Conservation (phyloP, 352 stramenopile genomes). For the Pythium oligandrum region DNA sequence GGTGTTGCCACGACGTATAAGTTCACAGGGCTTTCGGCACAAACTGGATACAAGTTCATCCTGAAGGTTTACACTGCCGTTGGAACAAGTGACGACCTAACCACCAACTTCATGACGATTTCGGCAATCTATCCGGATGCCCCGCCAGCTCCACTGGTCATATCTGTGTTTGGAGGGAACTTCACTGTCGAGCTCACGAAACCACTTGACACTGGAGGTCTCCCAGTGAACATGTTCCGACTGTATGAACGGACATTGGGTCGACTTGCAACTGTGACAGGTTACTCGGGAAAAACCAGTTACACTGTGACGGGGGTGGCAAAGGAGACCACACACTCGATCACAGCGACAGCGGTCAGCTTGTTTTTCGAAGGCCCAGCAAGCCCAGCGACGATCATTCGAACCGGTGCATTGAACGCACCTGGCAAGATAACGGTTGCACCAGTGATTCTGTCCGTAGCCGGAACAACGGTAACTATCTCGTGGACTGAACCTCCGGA, state of each 20-base stretch:
- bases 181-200: conserved; percentile 39
- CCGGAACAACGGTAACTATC: conserved; percentile 35
- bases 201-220: conserved; percentile 42
- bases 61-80: conserved; percentile 30
- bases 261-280: conserved; percentile 13
- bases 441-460: conserved; percentile 19
- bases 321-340: conserved; percentile 26
- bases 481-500: conserved; percentile 32
- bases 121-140: conserved; percentile 14
- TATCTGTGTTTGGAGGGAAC: conserved; percentile 50
- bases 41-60: conserved; percentile 26
- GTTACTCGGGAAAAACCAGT: background rate
- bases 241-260: conserved; percentile 34
- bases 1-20: conserved; percentile 15
- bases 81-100: conserved; percentile 22
- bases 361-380: conserved; percentile 22
- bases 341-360: conserved; percentile 41
- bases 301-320: conserved; percentile 30
- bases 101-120: conserved; percentile 20
- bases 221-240: conserved; percentile 25
- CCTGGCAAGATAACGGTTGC: conserved; percentile 28
- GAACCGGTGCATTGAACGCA: conserved; percentile 25
- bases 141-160: conserved; percentile 20
- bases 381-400: conserved; percentile 20
- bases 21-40: conserved; percentile 33